Evolutionary conservation across 306 rosid species (phyloP).

Genomic region (Alnus glutinosa): DNA sequence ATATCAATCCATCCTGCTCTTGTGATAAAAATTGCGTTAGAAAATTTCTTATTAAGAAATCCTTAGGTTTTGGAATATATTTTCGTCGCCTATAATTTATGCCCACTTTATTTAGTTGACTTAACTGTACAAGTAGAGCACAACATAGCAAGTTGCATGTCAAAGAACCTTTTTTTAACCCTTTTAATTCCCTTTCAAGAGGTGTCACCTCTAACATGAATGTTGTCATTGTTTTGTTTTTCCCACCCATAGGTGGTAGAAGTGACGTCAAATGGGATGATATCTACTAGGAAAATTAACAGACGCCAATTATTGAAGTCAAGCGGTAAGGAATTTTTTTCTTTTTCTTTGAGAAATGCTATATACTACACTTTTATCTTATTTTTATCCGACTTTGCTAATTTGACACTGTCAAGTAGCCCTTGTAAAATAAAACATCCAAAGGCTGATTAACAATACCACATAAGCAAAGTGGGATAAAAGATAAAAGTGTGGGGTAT

Average conservation of each 20-base stretch:
- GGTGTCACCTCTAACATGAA: neutral
- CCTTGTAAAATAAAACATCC: no score
- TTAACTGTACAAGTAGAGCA: neutral
- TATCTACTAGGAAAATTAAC: constrained; percentile 78
- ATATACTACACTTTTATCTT: no score
- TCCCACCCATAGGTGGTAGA: constrained; percentile 64
- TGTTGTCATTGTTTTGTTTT: constrained; percentile 7
- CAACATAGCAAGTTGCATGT: neutral
- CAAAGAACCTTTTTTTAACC: neutral
- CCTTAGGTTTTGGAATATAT: neutral
- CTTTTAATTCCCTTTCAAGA: neutral
- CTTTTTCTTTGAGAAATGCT: no score
- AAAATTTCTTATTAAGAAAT: no score
- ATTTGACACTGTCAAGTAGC: no score
- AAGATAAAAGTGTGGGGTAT: no score
- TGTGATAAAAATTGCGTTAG: neutral
- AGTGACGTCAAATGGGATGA: constrained; percentile 71
- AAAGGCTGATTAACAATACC: no score
- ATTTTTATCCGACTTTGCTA: no score
- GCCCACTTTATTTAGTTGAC: neutral
- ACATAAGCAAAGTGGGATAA: no score
- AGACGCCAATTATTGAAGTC: constrained; percentile 87
- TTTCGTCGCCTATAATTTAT: neutral
- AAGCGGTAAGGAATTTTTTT: constrained; percentile 61
- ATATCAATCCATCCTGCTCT: neutral